These are phyloP conservation scores for Penicillium decumbens DNA, from an alignment of 2,329 filamentous ascomycete genomes.

Conservation along the genomic window DNA sequence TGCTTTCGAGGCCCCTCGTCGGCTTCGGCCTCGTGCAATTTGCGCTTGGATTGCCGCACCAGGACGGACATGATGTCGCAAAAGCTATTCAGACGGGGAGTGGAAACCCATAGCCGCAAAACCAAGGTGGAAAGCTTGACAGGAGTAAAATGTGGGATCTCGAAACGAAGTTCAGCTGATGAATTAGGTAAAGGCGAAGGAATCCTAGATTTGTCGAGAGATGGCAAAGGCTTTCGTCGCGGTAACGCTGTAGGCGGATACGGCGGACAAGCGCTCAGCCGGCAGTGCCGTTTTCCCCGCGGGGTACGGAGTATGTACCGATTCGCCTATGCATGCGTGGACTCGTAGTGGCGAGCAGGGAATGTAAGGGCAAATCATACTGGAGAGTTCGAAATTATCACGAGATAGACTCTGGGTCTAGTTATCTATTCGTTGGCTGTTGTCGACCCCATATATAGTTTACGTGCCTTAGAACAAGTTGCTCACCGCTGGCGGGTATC, in stretches of 20 bases:
- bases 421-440: neutral
- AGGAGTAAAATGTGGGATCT: neutral
- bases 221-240: neutral
- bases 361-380: neutral
- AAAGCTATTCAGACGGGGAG: neutral
- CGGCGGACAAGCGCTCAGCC: slow-evolving; percentile 16
- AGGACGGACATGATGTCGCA: slow-evolving; percentile 31
- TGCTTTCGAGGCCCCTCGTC: slow-evolving; percentile 21
- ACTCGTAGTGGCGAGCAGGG: neutral
- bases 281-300: slow-evolving; percentile 18
- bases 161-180: neutral
- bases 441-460: slow-evolving; percentile 11
- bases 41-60: slow-evolving; percentile 31
- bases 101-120: slow-evolving; percentile 13
- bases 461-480: slow-evolving; percentile 11
- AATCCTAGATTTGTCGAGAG: neutral
- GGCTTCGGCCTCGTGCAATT: slow-evolving; percentile 22
- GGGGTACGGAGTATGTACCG: slow-evolving; percentile 6
- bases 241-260: neutral
- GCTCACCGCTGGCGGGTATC: slow-evolving; percentile 17
- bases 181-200: neutral
- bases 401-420: neutral
- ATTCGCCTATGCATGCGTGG: neutral
- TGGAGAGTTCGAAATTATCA: neutral
- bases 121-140: neutral